Conservation (phyloP, 208 protist species). For the Leishmania amazonensis region DNA sequence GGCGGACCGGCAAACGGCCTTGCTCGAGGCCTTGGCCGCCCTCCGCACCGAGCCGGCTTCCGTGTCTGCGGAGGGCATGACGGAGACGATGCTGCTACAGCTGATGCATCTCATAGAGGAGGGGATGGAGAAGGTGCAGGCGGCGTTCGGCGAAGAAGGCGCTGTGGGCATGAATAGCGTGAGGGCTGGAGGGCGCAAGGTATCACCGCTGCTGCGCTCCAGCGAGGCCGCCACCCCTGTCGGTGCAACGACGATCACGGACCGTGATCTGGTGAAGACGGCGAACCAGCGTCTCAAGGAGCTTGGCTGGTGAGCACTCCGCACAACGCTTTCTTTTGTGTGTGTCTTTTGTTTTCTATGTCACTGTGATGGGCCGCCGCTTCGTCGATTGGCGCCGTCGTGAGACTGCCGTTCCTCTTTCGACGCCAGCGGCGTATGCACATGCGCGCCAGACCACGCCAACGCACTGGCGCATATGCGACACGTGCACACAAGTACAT, state of each 20-base stretch:
- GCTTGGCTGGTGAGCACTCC: constrained; percentile 35
- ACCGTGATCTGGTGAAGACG: constrained; percentile 29
- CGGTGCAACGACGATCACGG: constrained; percentile 1
- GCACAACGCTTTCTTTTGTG: not conserved
- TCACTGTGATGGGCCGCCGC: not conserved
- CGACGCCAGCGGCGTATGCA: not conserved
- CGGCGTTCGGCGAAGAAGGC: constrained; percentile 24
- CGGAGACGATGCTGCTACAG: constrained; percentile 31
- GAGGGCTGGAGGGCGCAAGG: not conserved
- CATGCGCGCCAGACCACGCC: not conserved
- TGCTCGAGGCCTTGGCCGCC: constrained; percentile 23
- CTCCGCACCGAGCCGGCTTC: constrained; percentile 16
- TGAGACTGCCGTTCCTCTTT: not conserved
- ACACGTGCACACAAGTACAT: not conserved
- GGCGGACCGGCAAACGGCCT: constrained; percentile 23
- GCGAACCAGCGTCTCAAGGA: constrained; percentile 35
- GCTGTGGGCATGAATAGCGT: not conserved
- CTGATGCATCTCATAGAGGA: constrained; percentile 65
- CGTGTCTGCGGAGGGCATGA: constrained; percentile 27
- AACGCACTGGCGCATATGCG: not conserved
- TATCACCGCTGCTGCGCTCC: not conserved
- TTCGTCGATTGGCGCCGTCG: not conserved
- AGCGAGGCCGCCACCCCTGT: not conserved
- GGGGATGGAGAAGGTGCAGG: constrained; percentile 54
- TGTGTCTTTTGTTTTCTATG: not conserved